Base-by-base conservation (phyloP, 2,329 filamentous ascomycete genomes). In the Paracorniculantispora psalliotae region DNA sequence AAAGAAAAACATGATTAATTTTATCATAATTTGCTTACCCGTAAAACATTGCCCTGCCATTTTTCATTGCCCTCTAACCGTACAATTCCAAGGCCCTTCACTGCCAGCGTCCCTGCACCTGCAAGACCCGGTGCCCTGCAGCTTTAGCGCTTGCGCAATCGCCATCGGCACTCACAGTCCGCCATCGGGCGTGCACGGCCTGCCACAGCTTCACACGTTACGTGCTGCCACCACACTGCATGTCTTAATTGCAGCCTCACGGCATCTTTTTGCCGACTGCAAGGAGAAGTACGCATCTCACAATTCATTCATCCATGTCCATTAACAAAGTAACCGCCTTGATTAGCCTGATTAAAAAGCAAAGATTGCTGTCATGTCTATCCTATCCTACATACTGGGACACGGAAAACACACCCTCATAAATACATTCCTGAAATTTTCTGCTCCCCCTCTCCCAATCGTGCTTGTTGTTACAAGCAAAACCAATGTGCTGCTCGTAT, bases 391-490 rank as follows among this genome's bases (percentile, higher is more conserved):
- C 44, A 47, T 21, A 21, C 39, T 33, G n/a, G 9, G 15, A 15
- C 17, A 8, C 15, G 25, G 13, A 3, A n/a, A 12, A 15, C 37
- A 15, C 39, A 33, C 33, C 28, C 39, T 44, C 44, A 48, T 30
- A 39, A 37, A 37, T 48, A 48, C 23, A 35, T 13, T 21, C 12
- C 35, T 51, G 15, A 51, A 15, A n/a, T n/a, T n/a, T 28, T 37
- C 52, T 56, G 28, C 37, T 59, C 37, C 57, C 51, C 50, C 59
- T 56, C 21, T 23, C 19, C 19, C 19, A 25, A n/a, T n/a, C n/a
- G n/a, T n/a, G n/a, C n/a, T n/a, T n/a, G n/a, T n/a, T n/a, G n/a
- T n/a, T n/a, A n/a, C n/a, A n/a, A 33, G n/a, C 2, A 43, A 19
- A 37, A 19, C 19, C 10, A 37, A 39, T 47, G 33, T 25, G 33